Percentiles rank a stretch among this genome's conserved stretches.
Conservation (phyloP, 2,329 filamentous ascomycete genomes). For the Xylariaceae sp. region DNA sequence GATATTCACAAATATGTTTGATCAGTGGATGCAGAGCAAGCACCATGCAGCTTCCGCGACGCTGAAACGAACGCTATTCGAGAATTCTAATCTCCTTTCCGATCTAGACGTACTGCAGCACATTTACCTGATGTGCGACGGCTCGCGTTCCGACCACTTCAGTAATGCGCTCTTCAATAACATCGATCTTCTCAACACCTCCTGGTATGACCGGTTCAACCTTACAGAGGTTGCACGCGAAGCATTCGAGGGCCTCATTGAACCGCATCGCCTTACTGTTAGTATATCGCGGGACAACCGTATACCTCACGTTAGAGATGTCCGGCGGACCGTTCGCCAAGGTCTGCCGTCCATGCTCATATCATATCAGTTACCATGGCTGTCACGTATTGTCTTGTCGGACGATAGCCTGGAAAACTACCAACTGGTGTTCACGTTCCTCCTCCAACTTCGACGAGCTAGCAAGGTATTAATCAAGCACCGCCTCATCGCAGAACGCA, state of each 20-base stretch:
- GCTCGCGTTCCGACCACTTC: constrained; percentile 60
- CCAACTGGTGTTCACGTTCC: constrained; percentile 65
- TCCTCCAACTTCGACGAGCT: constrained; percentile 72
- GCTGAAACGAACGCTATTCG: constrained; percentile 61
- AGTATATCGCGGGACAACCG: constrained; percentile 40
- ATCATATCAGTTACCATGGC: constrained; percentile 62
- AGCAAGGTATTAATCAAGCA: constrained; percentile 58
- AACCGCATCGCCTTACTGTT: constrained; percentile 59
- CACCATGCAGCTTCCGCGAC: constrained; percentile 63
- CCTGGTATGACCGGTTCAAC: constrained; percentile 77
- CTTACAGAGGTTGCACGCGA: constrained; percentile 73
- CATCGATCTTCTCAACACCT: constrained; percentile 54
- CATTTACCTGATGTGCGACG: constrained; percentile 74
- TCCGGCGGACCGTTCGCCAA: constrained; percentile 53
- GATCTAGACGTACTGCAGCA: constrained; percentile 62
- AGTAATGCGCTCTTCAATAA: constrained; percentile 67
- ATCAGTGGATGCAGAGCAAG: constrained; percentile 70
- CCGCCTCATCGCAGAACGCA: constrained; percentile 38
- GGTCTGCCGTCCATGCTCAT: constrained; percentile 59
- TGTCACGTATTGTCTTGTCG: constrained; percentile 66
- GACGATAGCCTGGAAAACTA: constrained; percentile 60
- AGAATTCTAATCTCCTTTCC: constrained; percentile 60
- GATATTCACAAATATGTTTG: constrained; percentile 65
- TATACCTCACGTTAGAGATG: constrained; percentile 39
- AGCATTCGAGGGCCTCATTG: constrained; percentile 56